Percentiles rank a stretch among this genome's conserved stretches.
Evolutionary conservation across 2,329 filamentous ascomycete genomes (phyloP).

Genomic region (Alternaria viburni): DNA sequence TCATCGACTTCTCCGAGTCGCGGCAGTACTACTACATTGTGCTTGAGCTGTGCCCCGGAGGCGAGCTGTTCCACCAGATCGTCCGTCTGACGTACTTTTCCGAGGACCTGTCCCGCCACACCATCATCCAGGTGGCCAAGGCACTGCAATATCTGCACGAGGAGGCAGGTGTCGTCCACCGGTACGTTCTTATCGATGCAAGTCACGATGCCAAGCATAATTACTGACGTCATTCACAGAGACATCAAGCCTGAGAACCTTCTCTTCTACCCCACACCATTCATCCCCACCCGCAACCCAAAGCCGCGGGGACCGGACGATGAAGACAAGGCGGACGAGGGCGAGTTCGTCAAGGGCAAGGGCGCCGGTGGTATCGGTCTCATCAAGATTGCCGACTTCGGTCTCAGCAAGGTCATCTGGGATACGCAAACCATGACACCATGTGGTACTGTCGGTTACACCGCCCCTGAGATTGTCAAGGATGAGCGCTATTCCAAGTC

Average conservation of each 20-base stretch:
- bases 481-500: slow-evolving; percentile 98
- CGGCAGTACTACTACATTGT: slow-evolving; percentile 97
- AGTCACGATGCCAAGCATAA: not conserved
- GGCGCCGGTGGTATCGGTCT: slow-evolving; percentile 89
- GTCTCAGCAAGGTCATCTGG: slow-evolving; percentile 97
- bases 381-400: slow-evolving; percentile 98
- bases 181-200: slow-evolving; percentile 64
- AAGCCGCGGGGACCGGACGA: slow-evolving; percentile 86
- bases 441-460: slow-evolving; percentile 98
- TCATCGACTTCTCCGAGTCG: slow-evolving; percentile 93
- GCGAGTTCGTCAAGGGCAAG: slow-evolving; percentile 82
- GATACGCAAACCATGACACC: slow-evolving; percentile 98
- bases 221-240: slow-evolving; percentile 60
- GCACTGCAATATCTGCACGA: slow-evolving; percentile 94
- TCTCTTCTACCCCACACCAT: slow-evolving; percentile 84
- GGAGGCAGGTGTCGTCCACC: slow-evolving; percentile 92
- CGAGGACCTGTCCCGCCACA: slow-evolving; percentile 91
- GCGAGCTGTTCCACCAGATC: slow-evolving; percentile 98
- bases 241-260: slow-evolving; percentile 99
- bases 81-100: slow-evolving; percentile 98
- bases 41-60: slow-evolving; percentile 90
- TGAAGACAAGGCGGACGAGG: slow-evolving; percentile 96
- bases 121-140: slow-evolving; percentile 93
- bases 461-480: slow-evolving; percentile 97
- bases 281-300: slow-evolving; percentile 78